A percentile compares a stretch with the other conserved stretches of the same genome.
phyloP scores from a whole-genome alignment of 2,329 filamentous ascomycete genomes.

The Aspergillus fijiensis region DNA sequence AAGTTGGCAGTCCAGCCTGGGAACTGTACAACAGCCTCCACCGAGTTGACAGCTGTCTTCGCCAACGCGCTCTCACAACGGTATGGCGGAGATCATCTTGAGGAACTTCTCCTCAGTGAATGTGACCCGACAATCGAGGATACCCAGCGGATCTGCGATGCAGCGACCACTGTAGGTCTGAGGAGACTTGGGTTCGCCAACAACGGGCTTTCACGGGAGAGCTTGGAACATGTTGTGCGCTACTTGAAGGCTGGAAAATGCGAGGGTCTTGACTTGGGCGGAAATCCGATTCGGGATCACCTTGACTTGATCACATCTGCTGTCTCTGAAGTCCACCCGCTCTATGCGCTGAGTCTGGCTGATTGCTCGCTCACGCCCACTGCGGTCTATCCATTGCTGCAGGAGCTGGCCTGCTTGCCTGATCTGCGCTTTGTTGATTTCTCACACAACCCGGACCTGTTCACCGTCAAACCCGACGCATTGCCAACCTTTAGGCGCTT shows the following conservation, averaged over 20 bases:
- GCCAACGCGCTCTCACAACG: constrained; percentile 74
- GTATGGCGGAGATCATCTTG: constrained; percentile 70
- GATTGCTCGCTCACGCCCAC: constrained; percentile 77
- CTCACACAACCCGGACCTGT: constrained; percentile 82
- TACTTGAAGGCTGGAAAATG: constrained; percentile 77
- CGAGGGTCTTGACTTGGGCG: constrained; percentile 83
- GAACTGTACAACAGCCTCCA: constrained; percentile 20
- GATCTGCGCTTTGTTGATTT: constrained; percentile 87
- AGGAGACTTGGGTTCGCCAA: constrained; percentile 78
- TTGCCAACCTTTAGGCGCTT: constrained; percentile 76
- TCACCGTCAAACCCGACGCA: constrained; percentile 70
- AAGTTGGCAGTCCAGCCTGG: constrained; percentile 14
- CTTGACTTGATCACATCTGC: constrained; percentile 43
- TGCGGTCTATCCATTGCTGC: constrained; percentile 72
- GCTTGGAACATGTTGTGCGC: constrained; percentile 70
- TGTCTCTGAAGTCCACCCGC: constrained; percentile 49
- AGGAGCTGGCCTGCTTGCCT: constrained; percentile 66
- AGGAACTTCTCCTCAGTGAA: constrained; percentile 79
- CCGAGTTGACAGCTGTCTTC: constrained; percentile 65
- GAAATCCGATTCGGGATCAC: constrained; percentile 68
- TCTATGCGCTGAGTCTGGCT: constrained; percentile 82
- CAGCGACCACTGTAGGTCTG: constrained; percentile 73
- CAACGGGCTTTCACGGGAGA: constrained; percentile 72
- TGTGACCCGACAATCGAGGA: constrained; percentile 71
- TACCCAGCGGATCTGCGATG: constrained; percentile 75